phyloP scores from a whole-genome alignment of 2,329 filamentous ascomycete species.

The Aspergillus piperis region DNA sequence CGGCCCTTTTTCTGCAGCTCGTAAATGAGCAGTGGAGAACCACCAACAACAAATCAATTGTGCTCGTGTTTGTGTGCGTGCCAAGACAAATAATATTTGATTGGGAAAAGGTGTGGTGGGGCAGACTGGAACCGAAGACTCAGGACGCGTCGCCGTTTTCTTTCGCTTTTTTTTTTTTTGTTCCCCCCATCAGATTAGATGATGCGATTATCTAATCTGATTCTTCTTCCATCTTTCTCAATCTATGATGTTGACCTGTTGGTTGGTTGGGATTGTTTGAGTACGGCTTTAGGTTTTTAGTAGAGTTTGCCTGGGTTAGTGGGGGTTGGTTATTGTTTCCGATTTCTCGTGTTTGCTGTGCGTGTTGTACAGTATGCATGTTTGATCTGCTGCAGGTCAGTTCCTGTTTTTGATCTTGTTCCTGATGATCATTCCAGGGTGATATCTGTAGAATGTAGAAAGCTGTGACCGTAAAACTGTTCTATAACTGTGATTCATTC shows the following conservation, averaged over 20 bases:
- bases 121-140: background rate
- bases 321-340: background rate
- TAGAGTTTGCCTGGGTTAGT: background rate
- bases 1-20: too few relatives aligned
- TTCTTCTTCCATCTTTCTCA: background rate
- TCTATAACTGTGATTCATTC: background rate
- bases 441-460: too few relatives aligned
- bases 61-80: background rate
- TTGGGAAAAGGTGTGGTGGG: background rate
- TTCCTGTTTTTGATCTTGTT: background rate
- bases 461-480: too few relatives aligned
- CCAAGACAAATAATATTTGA: background rate
- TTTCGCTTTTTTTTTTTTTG: background rate
- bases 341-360: background rate
- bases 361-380: background rate
- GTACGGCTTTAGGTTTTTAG: background rate
- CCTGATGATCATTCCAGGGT: background rate
- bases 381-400: background rate
- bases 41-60: background rate
- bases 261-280: background rate
- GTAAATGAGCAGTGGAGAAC: background rate
- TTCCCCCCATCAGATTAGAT: background rate
- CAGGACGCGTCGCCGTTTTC: background rate
- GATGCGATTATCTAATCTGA: background rate
- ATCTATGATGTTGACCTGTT: background rate